Percentiles rank a stretch among this genome's conserved stretches.
Evolutionary conservation across 805 yeast genomes (phyloP).

Genomic region (Lachancea kluyveri): DNA sequence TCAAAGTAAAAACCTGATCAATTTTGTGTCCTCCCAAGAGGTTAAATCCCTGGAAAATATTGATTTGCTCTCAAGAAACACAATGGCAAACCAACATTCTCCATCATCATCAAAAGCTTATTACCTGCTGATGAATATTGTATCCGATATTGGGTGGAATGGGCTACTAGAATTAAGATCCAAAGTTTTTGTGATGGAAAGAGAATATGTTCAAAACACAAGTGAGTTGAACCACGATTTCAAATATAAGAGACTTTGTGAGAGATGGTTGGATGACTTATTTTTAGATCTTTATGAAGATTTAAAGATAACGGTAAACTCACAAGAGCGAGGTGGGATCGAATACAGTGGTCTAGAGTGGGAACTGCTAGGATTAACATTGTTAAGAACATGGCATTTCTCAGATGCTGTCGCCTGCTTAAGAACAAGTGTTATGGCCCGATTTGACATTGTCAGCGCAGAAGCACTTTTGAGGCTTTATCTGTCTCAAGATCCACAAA

Average conservation of each 20-base stretch:
- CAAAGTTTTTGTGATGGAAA: conserved; percentile 74
- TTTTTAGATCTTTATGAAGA: conserved; percentile 33
- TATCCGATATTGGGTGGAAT: conserved; percentile 78
- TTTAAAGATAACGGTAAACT: conserved; percentile 25
- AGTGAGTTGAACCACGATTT: conserved; percentile 16
- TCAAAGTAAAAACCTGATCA: conserved; percentile 23
- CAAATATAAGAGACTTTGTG: conserved; percentile 26
- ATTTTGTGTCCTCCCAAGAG: conserved; percentile 27
- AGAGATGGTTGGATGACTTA: conserved; percentile 30
- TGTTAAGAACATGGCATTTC: conserved; percentile 42
- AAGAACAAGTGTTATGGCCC: conserved; percentile 46
- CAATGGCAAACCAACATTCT: conserved; percentile 22
- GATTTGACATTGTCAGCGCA: conserved; percentile 59
- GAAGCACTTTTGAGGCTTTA: conserved; percentile 40
- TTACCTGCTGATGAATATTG: conserved; percentile 62
- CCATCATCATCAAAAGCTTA: conserved; percentile 43
- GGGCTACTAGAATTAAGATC: conserved; percentile 59
- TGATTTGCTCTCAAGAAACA: conserved; percentile 23
- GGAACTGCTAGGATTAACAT: conserved; percentile 61
- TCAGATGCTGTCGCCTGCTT: conserved; percentile 47
- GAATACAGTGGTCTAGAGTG: conserved; percentile 65
- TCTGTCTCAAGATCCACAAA: conserved; percentile 14
- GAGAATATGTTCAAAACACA: conserved; percentile 38
- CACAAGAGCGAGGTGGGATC: conserved; percentile 26
- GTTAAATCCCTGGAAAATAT: conserved; percentile 22